Base-by-base conservation (phyloP, 2,329 filamentous ascomycete genomes). In the Neocatenulostroma microsporum region DNA sequence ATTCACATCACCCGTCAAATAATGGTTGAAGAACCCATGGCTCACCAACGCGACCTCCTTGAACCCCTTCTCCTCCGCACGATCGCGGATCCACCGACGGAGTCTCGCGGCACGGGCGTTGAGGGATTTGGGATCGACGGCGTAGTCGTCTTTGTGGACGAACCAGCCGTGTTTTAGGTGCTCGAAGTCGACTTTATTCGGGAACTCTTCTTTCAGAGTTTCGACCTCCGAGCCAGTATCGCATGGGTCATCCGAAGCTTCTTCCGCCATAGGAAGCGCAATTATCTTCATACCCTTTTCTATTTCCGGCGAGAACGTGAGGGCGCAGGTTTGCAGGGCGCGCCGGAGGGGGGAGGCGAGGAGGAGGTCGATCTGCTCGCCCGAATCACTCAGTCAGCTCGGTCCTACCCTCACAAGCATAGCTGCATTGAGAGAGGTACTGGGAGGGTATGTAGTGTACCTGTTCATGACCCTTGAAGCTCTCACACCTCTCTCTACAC, bases 1-100 rank as follows among this genome's bases (percentile, higher is more conserved):
- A 41, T 50, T 41, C 9, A 57, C 53, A 13, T 56, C 48, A 3
- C 50, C 49, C 12, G 49, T 50, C 32, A 53, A 26, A 26, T 45
- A 57, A 37, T 57, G 54, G 33, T 47, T 48, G 35, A 57, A 55
- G 38, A 50, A 50, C 7, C 54, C 54, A 43, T 56, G 54, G 25
- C 39, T 45, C 8, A 57, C 54, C 26, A 57, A 34, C 25, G 44
- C 53, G 20, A 55, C 43, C 30, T 56, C 51, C 39, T 43, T 48
- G n/a, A n/a, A n/a, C n/a, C n/a, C n/a, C n/a, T n/a, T n/a, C n/a
- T n/a, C n/a, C 42, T 55, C 54, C 13, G 46, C 40, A 25, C 53
- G 21, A 12, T 36, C 45, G 20, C 42, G 44, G 19, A 56, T 47
- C 38, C 47, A 57, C 4, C 37, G 36, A 4, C 54, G 34, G 35